Evolutionary conservation across 495 filamentous ascomycete genomes (phyloP).

Genomic region (Talaromyces thailandensis): DNA sequence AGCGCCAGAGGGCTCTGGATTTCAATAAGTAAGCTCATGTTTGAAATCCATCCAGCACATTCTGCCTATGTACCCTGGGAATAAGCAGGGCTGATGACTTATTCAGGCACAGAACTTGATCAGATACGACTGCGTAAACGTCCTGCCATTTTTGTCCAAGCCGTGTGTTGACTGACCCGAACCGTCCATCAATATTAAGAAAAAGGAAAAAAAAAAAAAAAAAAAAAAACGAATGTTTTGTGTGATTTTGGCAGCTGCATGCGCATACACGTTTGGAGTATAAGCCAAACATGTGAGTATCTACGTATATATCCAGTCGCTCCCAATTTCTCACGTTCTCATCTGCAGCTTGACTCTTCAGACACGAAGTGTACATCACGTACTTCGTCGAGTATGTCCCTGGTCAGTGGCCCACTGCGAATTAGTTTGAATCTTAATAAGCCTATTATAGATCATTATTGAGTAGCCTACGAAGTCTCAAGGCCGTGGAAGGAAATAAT

Average conservation of each 20-base stretch:
- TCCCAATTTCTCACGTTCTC: background rate
- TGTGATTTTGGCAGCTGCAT: background rate
- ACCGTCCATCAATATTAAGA: background rate
- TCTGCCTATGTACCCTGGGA: background rate
- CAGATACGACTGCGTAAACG: background rate
- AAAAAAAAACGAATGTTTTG: background rate
- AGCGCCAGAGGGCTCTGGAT: background rate
- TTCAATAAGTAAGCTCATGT: background rate
- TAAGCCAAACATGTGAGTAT: background rate
- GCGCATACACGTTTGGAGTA: background rate
- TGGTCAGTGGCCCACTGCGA: background rate
- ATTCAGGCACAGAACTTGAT: background rate
- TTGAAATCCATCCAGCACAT: background rate
- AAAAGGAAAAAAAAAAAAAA: background rate
- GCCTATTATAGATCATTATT: background rate
- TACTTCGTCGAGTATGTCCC: background rate
- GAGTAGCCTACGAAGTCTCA: background rate
- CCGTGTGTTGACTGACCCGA: background rate
- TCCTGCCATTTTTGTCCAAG: background rate
- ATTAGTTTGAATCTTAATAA: background rate
- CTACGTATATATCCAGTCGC: background rate
- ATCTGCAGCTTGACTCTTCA: background rate
- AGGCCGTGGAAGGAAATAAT: background rate
- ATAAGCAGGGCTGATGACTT: background rate
- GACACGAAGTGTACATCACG: background rate